Evolutionary conservation across 306 rosid genomes (phyloP).

Genomic region (Luffa aegyptiaca): DNA sequence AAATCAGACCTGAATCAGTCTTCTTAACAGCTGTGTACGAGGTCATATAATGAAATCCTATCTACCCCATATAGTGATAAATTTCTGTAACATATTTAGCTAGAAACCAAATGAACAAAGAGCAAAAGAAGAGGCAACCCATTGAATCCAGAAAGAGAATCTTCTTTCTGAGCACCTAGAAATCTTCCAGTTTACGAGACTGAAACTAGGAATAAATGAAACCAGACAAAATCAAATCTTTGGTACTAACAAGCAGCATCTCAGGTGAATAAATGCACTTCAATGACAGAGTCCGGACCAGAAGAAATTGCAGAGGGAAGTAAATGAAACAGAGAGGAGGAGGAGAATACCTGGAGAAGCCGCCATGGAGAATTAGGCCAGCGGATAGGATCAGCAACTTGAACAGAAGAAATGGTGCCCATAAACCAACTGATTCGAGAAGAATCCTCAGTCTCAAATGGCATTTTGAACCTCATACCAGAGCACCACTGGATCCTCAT

Average conservation of each 20-base stretch:
- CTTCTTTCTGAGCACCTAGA: neutral
- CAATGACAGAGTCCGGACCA: neutral
- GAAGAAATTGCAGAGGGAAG: neutral
- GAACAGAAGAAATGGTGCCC: slow-evolving; percentile 89
- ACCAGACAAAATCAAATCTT: neutral
- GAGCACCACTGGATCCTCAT: slow-evolving; percentile 79
- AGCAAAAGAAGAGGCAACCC: neutral
- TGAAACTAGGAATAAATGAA: neutral
- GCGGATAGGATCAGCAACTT: slow-evolving; percentile 65
- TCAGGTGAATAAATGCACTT: neutral
- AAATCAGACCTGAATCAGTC: neutral
- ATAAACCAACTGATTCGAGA: slow-evolving; percentile 95
- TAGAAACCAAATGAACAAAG: neutral
- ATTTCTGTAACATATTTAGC: neutral
- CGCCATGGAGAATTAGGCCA: slow-evolving; percentile 99
- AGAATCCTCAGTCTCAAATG: slow-evolving; percentile 97
- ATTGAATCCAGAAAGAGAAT: neutral
- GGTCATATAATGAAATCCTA: neutral
- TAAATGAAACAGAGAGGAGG: neutral
- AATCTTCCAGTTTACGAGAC: neutral
- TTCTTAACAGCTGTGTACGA: neutral
- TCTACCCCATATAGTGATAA: neutral
- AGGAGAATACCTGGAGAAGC: slow-evolving; percentile 67
- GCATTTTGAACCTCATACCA: slow-evolving; percentile 98
- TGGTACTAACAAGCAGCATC: neutral